A percentile compares a stretch with the other conserved stretches of the same genome.
Evolutionary conservation across 805 yeast genomes (phyloP).

Genomic region (Saccharomycopsis microspora): DNA sequence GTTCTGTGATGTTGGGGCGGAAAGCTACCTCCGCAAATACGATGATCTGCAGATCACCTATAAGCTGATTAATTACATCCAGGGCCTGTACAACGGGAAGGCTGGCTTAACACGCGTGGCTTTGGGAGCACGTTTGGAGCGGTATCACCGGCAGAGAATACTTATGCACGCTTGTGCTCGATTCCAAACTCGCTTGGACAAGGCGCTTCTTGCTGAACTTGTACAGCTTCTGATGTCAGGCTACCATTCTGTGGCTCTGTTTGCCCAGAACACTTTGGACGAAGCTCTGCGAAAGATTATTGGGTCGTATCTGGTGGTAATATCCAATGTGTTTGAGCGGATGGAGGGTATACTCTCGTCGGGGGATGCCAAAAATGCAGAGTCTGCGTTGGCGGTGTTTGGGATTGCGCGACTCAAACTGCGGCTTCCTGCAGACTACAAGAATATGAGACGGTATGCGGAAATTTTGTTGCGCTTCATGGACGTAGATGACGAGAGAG

Average conservation of each 20-base stretch:
- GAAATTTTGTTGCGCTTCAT: slow-evolving; percentile 43
- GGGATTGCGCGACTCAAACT: slow-evolving; percentile 44
- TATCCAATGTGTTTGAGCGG: slow-evolving; percentile 36
- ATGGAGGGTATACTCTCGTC: slow-evolving; percentile 37
- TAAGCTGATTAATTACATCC: slow-evolving; percentile 44
- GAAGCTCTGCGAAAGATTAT: slow-evolving; percentile 61
- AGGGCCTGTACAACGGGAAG: slow-evolving; percentile 48
- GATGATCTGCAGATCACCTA: slow-evolving; percentile 44
- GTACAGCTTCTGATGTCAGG: slow-evolving; percentile 54
- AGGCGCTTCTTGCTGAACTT: slow-evolving; percentile 50
- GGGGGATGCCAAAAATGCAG: slow-evolving; percentile 42
- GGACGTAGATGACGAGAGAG: slow-evolving; percentile 41
- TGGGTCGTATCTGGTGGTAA: slow-evolving; percentile 49
- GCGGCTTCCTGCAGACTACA: slow-evolving; percentile 46
- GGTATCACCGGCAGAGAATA: slow-evolving; percentile 67
- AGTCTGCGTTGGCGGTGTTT: slow-evolving; percentile 53
- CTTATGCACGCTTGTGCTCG: slow-evolving; percentile 63
- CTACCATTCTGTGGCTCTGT: slow-evolving; percentile 54
- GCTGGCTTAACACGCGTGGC: slow-evolving; percentile 71
- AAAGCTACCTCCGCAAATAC: slow-evolving; percentile 45
- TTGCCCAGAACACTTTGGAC: slow-evolving; percentile 58
- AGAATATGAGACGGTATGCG: slow-evolving; percentile 36
- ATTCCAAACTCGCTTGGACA: slow-evolving; percentile 56
- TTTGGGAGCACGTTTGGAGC: slow-evolving; percentile 61
- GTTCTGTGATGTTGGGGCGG: slow-evolving; percentile 73